Conservation (phyloP, 2,329 filamentous ascomycete species). For the Herpotrichia juniperi region DNA sequence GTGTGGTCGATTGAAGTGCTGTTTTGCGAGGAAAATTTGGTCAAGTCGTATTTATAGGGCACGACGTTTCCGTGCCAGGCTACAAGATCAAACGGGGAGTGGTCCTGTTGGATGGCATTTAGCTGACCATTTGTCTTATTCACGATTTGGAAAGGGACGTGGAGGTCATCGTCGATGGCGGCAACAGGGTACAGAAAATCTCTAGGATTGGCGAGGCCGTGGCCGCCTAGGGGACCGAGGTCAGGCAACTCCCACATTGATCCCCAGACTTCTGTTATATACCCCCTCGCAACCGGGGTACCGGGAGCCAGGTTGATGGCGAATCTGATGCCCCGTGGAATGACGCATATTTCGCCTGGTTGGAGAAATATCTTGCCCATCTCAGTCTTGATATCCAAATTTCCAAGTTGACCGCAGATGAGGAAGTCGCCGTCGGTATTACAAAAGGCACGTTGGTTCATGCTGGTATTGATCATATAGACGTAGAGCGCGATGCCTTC, state of each 20-base stretch:
- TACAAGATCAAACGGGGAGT: conserved; percentile 52
- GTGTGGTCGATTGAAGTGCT: conserved; percentile 48
- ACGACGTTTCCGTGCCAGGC: conserved; percentile 50
- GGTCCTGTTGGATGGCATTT: conserved; percentile 43
- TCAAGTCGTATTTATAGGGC: conserved; percentile 63
- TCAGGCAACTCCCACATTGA: conserved; percentile 49
- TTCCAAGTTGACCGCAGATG: conserved; percentile 43
- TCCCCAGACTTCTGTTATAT: conserved; percentile 50
- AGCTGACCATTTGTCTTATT: conserved; percentile 45
- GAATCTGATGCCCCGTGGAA: conserved; percentile 49
- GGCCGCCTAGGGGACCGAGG: conserved; percentile 47
- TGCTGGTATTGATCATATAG: conserved; percentile 55
- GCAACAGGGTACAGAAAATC: conserved; percentile 48
- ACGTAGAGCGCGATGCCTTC: conserved; percentile 58
- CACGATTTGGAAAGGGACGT: conserved; percentile 41
- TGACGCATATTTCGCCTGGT: conserved; percentile 48
- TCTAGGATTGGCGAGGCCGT: conserved; percentile 48
- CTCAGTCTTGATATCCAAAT: conserved; percentile 46
- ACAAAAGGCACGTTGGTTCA: conserved; percentile 54
- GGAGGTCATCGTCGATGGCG: conserved; percentile 44
- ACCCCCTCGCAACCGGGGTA: conserved; percentile 42
- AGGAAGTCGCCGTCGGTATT: conserved; percentile 51
- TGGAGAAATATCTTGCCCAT: conserved; percentile 47
- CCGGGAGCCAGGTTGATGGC: conserved; percentile 40
- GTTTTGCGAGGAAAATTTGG: conserved; percentile 51